Base-by-base conservation (phyloP, 495 filamentous ascomycete species). In the Penicillium subrubescens region DNA sequence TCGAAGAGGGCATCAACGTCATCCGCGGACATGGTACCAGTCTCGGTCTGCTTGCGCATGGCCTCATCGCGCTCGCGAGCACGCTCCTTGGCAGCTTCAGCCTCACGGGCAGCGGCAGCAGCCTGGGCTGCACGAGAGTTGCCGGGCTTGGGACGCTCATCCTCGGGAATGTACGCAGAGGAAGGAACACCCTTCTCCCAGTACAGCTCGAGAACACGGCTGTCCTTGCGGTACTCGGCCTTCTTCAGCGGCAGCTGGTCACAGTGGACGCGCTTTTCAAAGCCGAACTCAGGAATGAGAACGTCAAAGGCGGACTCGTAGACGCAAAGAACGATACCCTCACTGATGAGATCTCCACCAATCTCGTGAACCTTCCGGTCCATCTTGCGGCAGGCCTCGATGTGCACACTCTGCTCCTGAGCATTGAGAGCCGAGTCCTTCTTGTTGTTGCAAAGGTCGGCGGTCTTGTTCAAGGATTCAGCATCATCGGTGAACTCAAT, bases 131-230 rank as follows among this genome's bases (percentile, higher is more conserved):
- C 86, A 44, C 81, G 79, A 44, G 77, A 79, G 62, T 77, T 82
- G 27, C 70, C 76, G 25, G 91, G 88, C 82, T 93, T 93, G 39
- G 94, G 93, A 50, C 93, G 89, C 77, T 99, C 95, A 75, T 99
- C 95, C 71, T 99, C 95, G 8, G 95, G 96, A 61, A 98, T 90
- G 68, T 97, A 99, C 15, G 93, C 91, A 29, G 93, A 97, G 25
- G 94, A 97, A 27, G 94, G 93, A 29, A 97, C 92, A 59, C 95
- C 95, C 85, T 98, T 99, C 87, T 99, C 95, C 95, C 95, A 99
- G 82, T 97, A 98, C 6, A 99, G 85, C 77, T 99, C 95, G 55
- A 99, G 81, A 33, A 97, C 86, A 61, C 95, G 88, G 76, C 92
- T 89, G 69, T 94, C 92, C 84, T 97, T 99, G 74, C 96, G 88